These are phyloP conservation scores for Urochloa ruziziensis DNA, from an alignment of 176 grass and related monocot species.

Conservation along the genomic window DNA sequence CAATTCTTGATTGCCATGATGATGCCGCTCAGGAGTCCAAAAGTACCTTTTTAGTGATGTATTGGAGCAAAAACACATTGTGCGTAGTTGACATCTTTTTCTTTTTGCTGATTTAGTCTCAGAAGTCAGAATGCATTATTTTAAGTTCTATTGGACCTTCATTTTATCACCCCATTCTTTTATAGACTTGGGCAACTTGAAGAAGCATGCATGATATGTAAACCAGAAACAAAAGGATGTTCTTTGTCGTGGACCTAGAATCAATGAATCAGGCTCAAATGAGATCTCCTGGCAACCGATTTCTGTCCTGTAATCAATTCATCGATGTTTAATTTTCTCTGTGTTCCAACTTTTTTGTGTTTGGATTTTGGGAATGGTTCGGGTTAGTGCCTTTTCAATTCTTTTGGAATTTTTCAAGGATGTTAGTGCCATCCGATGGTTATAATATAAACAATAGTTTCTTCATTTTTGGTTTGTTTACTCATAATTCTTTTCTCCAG, in stretches of 20 bases:
- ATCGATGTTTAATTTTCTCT: background rate
- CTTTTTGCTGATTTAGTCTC: constrained; percentile 14
- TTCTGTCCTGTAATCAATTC: background rate
- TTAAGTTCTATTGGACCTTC: background rate
- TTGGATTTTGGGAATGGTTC: background rate
- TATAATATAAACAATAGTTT: background rate
- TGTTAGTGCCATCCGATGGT: background rate
- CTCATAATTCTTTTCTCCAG: constrained; percentile 40
- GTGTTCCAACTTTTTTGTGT: background rate
- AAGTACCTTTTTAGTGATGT: background rate
- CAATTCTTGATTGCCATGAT: background rate
- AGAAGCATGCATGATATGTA: background rate
- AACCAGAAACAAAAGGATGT: background rate
- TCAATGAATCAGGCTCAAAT: background rate
- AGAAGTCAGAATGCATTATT: background rate
- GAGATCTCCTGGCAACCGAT: background rate
- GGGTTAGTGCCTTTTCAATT: background rate
- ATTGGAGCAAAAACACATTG: background rate
- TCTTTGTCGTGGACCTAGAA: background rate
- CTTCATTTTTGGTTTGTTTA: background rate
- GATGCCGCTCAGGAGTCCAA: background rate
- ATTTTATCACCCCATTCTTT: background rate
- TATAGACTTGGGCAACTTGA: constrained; percentile 8
- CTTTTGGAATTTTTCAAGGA: constrained; percentile 15
- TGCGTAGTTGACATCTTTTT: background rate